phyloP scores from a whole-genome alignment of 2,329 filamentous ascomycete species.

The Aspergillus sp. region DNA sequence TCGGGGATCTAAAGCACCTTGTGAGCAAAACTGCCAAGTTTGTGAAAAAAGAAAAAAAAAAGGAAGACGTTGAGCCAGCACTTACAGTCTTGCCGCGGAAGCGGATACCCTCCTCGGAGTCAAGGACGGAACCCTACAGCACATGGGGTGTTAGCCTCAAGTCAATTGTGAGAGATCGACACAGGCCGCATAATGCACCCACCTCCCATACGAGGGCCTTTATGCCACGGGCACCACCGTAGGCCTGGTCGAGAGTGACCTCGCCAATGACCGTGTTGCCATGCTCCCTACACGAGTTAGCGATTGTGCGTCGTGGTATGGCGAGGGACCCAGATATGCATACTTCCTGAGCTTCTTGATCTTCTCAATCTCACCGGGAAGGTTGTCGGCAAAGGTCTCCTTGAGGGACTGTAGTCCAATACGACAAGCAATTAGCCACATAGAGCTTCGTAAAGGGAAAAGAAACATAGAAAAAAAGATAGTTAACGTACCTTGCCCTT shows the following conservation, averaged over 20 bases:
- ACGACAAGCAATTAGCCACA: slow-evolving; percentile 18
- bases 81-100: slow-evolving; percentile 90
- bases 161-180: background rate
- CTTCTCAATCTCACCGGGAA: slow-evolving; percentile 96
- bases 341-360: slow-evolving; percentile 98
- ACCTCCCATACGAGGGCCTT: slow-evolving; percentile 98
- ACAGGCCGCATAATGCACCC: slow-evolving; percentile 5
- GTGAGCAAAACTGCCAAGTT: slow-evolving; percentile 14
- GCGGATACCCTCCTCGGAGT: slow-evolving; percentile 97
- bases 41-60: background rate
- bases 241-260: slow-evolving; percentile 98
- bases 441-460: slow-evolving; percentile 1
- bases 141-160: slow-evolving; percentile 6
- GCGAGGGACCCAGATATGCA: slow-evolving; percentile 27
- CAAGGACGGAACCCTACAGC: slow-evolving; percentile 76
- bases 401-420: slow-evolving; percentile 67
- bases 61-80: slow-evolving; percentile 1
- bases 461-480: slow-evolving; percentile 5
- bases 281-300: slow-evolving; percentile 59
- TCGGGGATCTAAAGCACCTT: slow-evolving; percentile 63
- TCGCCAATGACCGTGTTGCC: slow-evolving; percentile 93
- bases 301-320: slow-evolving; percentile 2
- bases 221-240: slow-evolving; percentile 97
- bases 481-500: slow-evolving; percentile 68
- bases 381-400: slow-evolving; percentile 92